Conservation (phyloP, 2,329 filamentous ascomycete genomes). For the Pseudofabraea citricarpa region DNA sequence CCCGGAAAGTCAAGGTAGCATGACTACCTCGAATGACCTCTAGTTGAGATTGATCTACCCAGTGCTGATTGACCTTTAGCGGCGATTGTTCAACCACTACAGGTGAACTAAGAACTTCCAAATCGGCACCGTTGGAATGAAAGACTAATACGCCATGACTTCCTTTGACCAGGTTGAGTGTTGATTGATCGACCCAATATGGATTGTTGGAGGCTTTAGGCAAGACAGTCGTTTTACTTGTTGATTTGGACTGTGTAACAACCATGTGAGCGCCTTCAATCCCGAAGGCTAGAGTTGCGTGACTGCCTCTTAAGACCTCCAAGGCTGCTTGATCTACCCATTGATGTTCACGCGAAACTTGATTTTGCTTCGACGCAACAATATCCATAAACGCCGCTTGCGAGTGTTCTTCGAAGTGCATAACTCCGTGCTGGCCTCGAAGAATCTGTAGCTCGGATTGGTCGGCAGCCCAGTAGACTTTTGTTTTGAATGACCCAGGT, state of each 20-base stretch:
- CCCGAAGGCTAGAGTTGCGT: background rate
- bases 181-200: conserved; percentile 5
- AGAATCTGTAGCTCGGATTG: background rate
- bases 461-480: background rate
- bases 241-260: background rate
- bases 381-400: background rate
- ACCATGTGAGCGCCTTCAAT: background rate
- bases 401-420: background rate
- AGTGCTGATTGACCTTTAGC: no score
- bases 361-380: no score
- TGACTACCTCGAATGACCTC: background rate
- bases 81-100: no score
- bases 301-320: background rate
- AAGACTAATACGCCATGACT: conserved; percentile 1
- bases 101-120: conserved; percentile 1
- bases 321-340: background rate
- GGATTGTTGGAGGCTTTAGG: background rate
- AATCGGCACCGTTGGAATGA: background rate
- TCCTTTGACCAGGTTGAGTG: background rate
- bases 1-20: background rate
- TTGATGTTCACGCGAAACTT: no score
- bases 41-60: background rate
- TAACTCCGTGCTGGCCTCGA: background rate
- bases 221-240: no score
- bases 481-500: no score